phyloP scores from a whole-genome alignment of 2,329 filamentous ascomycete species.

The Trichophyton simii region DNA sequence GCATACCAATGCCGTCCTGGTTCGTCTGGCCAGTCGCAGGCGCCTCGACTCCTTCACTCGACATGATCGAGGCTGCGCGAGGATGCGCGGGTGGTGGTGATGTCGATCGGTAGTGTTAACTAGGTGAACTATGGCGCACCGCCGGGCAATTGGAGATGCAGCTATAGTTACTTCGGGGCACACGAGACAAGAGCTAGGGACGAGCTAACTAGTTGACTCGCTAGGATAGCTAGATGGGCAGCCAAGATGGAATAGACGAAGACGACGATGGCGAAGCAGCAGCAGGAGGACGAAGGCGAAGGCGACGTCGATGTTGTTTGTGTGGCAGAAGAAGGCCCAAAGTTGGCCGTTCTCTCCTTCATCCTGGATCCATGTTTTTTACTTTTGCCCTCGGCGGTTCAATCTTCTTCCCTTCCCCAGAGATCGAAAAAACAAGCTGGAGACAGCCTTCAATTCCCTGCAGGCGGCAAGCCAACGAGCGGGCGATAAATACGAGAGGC shows the following conservation, averaged over 20 bases:
- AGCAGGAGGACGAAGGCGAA: not conserved
- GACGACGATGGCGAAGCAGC: too few species aligned
- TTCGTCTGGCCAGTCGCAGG: not conserved
- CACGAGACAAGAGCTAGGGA: not conserved
- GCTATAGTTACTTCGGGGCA: not conserved
- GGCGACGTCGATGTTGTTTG: not conserved
- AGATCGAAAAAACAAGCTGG: not conserved
- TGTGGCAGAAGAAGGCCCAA: not conserved
- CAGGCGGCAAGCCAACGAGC: not conserved
- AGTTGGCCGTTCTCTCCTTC: not conserved
- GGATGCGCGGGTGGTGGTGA: not conserved
- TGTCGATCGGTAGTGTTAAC: not conserved
- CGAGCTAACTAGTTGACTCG: not conserved
- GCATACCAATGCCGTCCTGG: not conserved
- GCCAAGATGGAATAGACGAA: not conserved
- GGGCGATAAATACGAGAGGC: not conserved
- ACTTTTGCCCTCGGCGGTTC: not conserved
- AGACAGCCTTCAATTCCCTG: not conserved
- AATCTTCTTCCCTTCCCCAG: not conserved
- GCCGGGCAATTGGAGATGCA: not conserved
- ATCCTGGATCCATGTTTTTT: not conserved
- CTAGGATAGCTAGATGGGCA: too few species aligned
- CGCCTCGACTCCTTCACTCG: not conserved
- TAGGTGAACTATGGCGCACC: not conserved
- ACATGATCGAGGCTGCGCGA: not conserved